Evolutionary conservation across 2,329 filamentous ascomycete species (phyloP).

Genomic region (Daldinia eschscholtzii): DNA sequence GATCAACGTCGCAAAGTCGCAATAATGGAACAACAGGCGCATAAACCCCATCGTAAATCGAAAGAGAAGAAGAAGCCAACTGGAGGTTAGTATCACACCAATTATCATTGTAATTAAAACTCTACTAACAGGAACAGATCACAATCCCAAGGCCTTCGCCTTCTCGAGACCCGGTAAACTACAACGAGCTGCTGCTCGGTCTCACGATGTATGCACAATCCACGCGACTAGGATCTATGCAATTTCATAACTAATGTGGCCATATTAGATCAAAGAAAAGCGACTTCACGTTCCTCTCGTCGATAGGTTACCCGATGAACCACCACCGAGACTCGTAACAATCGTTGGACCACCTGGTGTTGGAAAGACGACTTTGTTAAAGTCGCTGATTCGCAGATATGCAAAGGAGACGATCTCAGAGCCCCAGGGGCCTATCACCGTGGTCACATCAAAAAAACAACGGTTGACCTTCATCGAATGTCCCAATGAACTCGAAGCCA

Average conservation of each 20-base stretch:
- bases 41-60: constrained; percentile 85
- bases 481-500: constrained; percentile 94
- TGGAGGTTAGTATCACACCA: constrained; percentile 62
- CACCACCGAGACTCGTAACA: constrained; percentile 90
- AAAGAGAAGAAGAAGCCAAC: constrained; percentile 89
- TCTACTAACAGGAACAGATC: constrained; percentile 63
- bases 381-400: constrained; percentile 93
- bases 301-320: constrained; percentile 94
- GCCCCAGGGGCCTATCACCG: constrained; percentile 91
- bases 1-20: constrained; percentile 38
- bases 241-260: constrained; percentile 43
- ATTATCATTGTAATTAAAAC: constrained; percentile 10
- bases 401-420: constrained; percentile 94
- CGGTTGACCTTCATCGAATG: constrained; percentile 96
- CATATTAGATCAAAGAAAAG: constrained; percentile 86
- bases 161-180: constrained; percentile 85
- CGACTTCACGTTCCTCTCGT: constrained; percentile 95
- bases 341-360: constrained; percentile 96
- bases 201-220: constrained; percentile 44
- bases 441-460: constrained; percentile 96
- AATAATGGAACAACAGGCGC: constrained; percentile 83
- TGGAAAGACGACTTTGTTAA: constrained; percentile 95
- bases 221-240: too few relatives aligned
- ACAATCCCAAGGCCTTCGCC: constrained; percentile 91
- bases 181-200: constrained; percentile 77